Percentiles rank a stretch among this genome's conserved stretches.
phyloP scores from a whole-genome alignment of 306 rosid species.

The Senna tora region DNA sequence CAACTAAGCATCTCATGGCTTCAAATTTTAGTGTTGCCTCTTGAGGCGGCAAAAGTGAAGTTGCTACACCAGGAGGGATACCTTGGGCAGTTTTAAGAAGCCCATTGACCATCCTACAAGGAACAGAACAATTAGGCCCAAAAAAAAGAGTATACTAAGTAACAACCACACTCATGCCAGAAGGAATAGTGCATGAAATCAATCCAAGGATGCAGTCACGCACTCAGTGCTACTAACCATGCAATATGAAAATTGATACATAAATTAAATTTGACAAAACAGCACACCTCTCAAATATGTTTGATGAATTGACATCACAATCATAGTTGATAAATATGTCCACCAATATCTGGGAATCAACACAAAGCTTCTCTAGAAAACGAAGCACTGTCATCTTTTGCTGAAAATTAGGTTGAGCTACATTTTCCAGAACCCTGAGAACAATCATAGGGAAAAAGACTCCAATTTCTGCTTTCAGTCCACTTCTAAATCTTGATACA shows the following conservation, averaged over 20 bases:
- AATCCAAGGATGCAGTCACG: conserved; percentile 16
- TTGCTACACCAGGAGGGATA: conserved; percentile 88
- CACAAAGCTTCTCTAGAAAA: conserved; percentile 87
- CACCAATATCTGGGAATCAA: conserved; percentile 95
- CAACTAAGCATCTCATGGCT: conserved; percentile 93
- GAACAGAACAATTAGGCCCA: conserved; percentile 31
- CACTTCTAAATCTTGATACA: conserved; percentile 97
- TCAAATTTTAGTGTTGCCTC: conserved; percentile 88
- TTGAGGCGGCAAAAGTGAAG: conserved; percentile 92
- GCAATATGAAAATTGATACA: conserved; percentile 15
- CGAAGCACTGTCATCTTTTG: conserved; percentile 98
- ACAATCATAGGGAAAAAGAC: conserved; percentile 99
- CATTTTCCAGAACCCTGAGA: conserved; percentile 96
- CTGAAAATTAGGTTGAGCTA: conserved; percentile 96
- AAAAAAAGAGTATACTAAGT: conserved; percentile 28
- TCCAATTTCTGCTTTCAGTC: conserved; percentile 98
- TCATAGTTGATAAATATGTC: conserved; percentile 97
- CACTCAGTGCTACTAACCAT: conserved; percentile 30
- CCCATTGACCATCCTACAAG: conserved; percentile 96
- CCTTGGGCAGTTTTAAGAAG: conserved; percentile 99
- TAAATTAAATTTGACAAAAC: conserved; percentile 27
- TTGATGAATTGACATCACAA: conserved; percentile 99
- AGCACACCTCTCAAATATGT: conserved; percentile 97
- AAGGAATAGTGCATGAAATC: neutral
- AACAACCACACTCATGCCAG: conserved; percentile 22